Evolutionary conservation across 495 filamentous ascomycete genomes (phyloP), one percentile per base, ranked within the genome.

Genomic region (Melanomma pulvis-pyrius): DNA sequence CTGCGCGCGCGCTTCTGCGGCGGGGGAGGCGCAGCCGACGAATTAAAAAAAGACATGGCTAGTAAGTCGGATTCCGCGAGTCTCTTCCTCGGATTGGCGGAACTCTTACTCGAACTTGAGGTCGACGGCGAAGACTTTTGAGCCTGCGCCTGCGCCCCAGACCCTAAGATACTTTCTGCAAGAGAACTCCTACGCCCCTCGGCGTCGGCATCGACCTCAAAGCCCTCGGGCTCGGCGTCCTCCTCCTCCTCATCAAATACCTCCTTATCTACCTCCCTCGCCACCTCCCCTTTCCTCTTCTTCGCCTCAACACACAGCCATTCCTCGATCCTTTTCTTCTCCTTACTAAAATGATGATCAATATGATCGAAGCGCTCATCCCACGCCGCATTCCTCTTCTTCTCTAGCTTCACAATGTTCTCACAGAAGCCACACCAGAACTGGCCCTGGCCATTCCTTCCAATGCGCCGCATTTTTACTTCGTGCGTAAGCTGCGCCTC

Each of bases 361-460:
- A 97, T 93, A 75, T 98, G 93, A 72, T 94, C 86, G 72, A 92
- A 93, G 3, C 93, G 82, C 73, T 91, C 89, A 58, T 90, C 86
- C 83, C 85, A 87, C 0, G 87, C 89, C 1, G 25, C 44, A 2
- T 82, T 67, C 0, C 84, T 85, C 8, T 79, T 76, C 19, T 80
- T 80, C 39, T 81, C 75, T 15, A 92, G 79, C 17, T 79, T 72
- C 12, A 92, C 79, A 7, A 87, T 80, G 13, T 76, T 73, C 36
- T 75, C 73, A 73, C 93, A 97, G 72, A 97, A 96, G 0, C 93
- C 93, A 69, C 93, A 98, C 92, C 92, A 97, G 75, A 93, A 97
- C 6, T 83, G 81, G 17, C 79, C 76, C 61, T 90, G 84, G 36
- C 82, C 85, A 62, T 90, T 88, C n/a, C 85, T 77, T 22, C 90